Base-by-base conservation (phyloP, 306 rosid genomes). In the Chamaecrista fasciculata region DNA sequence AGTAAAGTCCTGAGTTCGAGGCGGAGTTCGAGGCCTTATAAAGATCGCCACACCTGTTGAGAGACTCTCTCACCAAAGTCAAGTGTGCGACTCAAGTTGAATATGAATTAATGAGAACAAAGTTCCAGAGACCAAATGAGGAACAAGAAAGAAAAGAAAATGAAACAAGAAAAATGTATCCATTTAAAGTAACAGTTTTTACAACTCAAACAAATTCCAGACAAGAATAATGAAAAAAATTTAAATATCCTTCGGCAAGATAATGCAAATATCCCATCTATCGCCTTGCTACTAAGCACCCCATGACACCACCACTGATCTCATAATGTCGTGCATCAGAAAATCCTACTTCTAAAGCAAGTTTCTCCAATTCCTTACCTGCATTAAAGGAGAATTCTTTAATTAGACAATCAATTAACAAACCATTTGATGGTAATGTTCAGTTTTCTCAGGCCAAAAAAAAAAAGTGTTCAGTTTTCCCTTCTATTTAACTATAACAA, bases 241-340 rank as follows among this genome's bases (percentile, higher is more conserved):
- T n/a, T n/a, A 26, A n/a, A 8, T 61, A 50, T 50, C 14, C 18
- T 0, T 34, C 42, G 71, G 24, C 21, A 64, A 24, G 64, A 63
- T 39, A 69, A 68, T 31, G 5, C 52, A 26, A 12, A 46, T 52
- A 66, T 61, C 26, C 14, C 63, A 43, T 47, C 79, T 76, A 90
- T 55, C 84, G 86, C 23, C 70, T 75, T 53, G 96, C 96, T 31
- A 95, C 96, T 70, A 95, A 80, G 80, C 90, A 89, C 33, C 96
- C 99, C 96, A 89, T 91, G 53, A 95, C 64, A 82, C 96, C 89
- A 72, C 99, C 89, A 36, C 86, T 66, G 58, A 95, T 85, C 83
- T 95, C 99, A 76, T 91, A 89, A 81, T 82, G 91, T 9, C 26
- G 69, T 25, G 91, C 91, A 36, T 76, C 64, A 10, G 97, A 87